Base-by-base conservation (phyloP, 2,329 filamentous ascomycete species). In the Fusarium goolgardi region DNA sequence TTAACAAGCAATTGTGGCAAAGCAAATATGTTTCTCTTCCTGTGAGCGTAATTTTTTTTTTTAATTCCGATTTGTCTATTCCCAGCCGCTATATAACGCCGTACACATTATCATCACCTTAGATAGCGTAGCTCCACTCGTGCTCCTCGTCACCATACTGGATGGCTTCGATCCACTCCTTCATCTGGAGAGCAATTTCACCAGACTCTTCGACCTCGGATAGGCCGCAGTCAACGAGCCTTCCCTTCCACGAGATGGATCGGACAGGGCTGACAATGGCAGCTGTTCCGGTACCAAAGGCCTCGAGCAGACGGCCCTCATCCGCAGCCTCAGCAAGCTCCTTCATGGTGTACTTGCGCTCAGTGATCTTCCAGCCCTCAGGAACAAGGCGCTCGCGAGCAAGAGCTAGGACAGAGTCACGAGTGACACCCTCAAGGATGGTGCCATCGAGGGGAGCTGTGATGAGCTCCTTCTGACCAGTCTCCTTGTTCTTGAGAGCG, bases 391-490 rank as follows among this genome's bases (percentile, higher is more conserved):
- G 88, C 83, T 99, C 94, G 39, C 91, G 86, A 35, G 96, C 96
- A 41, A 99, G 89, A 8, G 84, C 81, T n/a, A 99, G 85, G 49
- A 99, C 90, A 3, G 92, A 97, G 81, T 99, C 95, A 71, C 96
- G 86, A 13, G 94, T 97, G 9, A 99, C 94, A 74, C 96, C 96
- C 81, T 96, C 93, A 45, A 99, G 86, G 71, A 99, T 99, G 31
- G 95, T 99, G 51, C 96, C 96, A 78, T 99, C 96, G 16, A 99
- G 86, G 25, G 96, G 96, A 37, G 95, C 93, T n/a, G 96, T 99
- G 74, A 97, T 79, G 54, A 99, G 87, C 83, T 97, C 94, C 76
- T 94, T 95, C 82, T 94, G 87, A 10, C 95, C 96, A 15, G 93
- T 96, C 79, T 92, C 86, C 85, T 92, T 92, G 83, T 96, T 89